Percentiles rank a stretch among this genome's conserved stretches.
These are phyloP conservation scores for Phytophthora nicotianae DNA, from an alignment of 352 stramenopile genomes.

Conservation along the genomic window DNA sequence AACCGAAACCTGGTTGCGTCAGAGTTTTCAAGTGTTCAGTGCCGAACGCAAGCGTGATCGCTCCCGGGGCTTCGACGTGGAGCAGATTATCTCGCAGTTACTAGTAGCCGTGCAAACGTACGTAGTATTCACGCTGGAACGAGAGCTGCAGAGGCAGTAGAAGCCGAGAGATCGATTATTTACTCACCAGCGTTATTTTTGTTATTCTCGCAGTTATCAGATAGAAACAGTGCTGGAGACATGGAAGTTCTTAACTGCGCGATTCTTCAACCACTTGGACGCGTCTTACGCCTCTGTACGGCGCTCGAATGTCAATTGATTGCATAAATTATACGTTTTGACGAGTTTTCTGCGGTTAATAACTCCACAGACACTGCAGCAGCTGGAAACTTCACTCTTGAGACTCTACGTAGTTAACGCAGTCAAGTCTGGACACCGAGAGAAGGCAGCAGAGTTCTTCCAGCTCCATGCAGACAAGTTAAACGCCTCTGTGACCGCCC, in stretches of 20 bases:
- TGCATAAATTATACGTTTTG: background rate
- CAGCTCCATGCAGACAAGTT: conserved; percentile 68
- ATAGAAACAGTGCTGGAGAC: conserved; percentile 78
- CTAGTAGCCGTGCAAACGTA: conserved; percentile 66
- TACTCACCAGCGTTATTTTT: conserved; percentile 8
- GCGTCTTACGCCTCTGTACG: conserved; percentile 67
- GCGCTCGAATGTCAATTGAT: background rate
- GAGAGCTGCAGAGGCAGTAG: background rate
- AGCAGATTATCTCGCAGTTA: conserved; percentile 76
- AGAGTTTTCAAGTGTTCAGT: conserved; percentile 82
- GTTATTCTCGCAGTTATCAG: conserved; percentile 55
- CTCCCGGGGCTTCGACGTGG: conserved; percentile 74
- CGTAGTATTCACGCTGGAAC: background rate
- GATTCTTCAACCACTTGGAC: conserved; percentile 84
- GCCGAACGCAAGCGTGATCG: conserved; percentile 78
- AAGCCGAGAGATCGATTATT: conserved; percentile 13
- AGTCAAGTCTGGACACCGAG: conserved; percentile 66
- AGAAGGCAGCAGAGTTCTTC: conserved; percentile 83
- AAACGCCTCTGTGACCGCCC: conserved; percentile 45
- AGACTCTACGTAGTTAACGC: conserved; percentile 81
- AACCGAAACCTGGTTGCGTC: conserved; percentile 2
- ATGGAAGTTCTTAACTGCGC: conserved; percentile 79
- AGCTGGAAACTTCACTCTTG: conserved; percentile 69
- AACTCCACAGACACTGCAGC: conserved; percentile 56
- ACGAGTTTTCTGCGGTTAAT: conserved; percentile 7